Evolutionary conservation across 2,329 filamentous ascomycete species (phyloP).

Genomic region (Penicillium sp.): DNA sequence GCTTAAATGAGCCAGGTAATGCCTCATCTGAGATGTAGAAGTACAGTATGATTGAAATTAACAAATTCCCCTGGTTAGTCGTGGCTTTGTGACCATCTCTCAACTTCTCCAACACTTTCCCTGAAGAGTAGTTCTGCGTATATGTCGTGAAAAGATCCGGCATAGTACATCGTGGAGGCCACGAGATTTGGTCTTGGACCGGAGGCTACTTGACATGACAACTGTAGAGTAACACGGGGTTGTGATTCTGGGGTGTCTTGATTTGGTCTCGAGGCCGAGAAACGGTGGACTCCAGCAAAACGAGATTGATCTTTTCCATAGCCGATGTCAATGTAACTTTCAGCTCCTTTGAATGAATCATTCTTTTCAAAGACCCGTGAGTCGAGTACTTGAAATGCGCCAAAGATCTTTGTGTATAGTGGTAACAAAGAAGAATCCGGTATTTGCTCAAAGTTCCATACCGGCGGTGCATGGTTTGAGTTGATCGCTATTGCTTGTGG

Average conservation of each 20-base stretch:
- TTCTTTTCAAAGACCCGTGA: too few relatives aligned
- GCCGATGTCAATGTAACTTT: neutral
- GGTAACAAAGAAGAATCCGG: neutral
- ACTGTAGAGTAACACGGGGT: neutral
- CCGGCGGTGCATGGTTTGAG: neutral
- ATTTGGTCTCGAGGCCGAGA: neutral
- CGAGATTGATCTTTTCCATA: neutral
- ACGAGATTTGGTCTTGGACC: neutral
- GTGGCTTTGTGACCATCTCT: neutral
- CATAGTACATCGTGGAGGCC: neutral
- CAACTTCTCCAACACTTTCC: slow-evolving; percentile 1
- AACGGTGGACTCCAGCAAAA: neutral
- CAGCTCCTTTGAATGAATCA: neutral
- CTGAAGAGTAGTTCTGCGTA: neutral
- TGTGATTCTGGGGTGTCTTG: neutral
- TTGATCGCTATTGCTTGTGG: neutral
- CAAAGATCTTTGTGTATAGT: neutral
- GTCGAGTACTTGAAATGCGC: neutral
- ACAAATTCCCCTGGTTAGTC: neutral
- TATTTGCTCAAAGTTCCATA: neutral
- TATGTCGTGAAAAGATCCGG: neutral
- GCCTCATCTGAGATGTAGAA: too few relatives aligned
- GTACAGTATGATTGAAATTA: too few relatives aligned
- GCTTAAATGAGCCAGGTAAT: too few relatives aligned
- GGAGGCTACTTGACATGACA: neutral